Evolutionary conservation across 2,329 filamentous ascomycete genomes (phyloP), one percentile per base, ranked within the genome.

Genomic region (Alternaria gaisen): DNA sequence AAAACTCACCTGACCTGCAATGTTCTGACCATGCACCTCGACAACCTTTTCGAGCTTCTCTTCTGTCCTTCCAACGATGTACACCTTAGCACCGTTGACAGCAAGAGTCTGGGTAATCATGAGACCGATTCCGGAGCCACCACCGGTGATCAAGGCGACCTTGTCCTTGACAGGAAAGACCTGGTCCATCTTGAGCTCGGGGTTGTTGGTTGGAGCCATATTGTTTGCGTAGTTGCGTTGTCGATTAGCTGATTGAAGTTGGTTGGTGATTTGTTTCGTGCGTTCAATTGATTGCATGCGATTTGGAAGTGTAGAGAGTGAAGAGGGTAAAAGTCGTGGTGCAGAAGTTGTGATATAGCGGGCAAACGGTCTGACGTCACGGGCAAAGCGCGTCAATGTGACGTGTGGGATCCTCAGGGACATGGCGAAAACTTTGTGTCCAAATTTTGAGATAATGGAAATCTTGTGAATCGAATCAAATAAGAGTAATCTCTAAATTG

Each of bases 41-140:
- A 73, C 81, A 7, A 83, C 82, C n/a, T 72, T 77, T 16, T 83
- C 79, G 7, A 84, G 79, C 74, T 83, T 84, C 61, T 84, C 82
- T 56, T 80, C 70, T 10, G 80, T 83, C 22, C 82, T 78, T 41
- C 82, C 82, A 20, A 80, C 77, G 63, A 84, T 83, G 70, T 84
- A 84, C 24, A 83, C 81, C 68, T 83, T 83, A 3, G 76, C 77
- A 10, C 79, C 78, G 57, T 83, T 83, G 46, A 83, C 80, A 11
- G 82, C 79, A 41, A 83, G 79, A 2, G 80, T 79, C 66, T 83
- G 81, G 18, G 78, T 79, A 41, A 78, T 73, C 82, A 84, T 84
- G 58, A 83, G 65, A 22, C 82, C 82, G 60, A 84, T 83, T 12
- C 82, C 82, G 7, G 76, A 79, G 38, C 81, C 82, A 53, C 81